Percentiles rank a stretch among this genome's conserved stretches.
Conservation (phyloP, 202 grass and related monocot genomes). For the Carex arenaria region DNA sequence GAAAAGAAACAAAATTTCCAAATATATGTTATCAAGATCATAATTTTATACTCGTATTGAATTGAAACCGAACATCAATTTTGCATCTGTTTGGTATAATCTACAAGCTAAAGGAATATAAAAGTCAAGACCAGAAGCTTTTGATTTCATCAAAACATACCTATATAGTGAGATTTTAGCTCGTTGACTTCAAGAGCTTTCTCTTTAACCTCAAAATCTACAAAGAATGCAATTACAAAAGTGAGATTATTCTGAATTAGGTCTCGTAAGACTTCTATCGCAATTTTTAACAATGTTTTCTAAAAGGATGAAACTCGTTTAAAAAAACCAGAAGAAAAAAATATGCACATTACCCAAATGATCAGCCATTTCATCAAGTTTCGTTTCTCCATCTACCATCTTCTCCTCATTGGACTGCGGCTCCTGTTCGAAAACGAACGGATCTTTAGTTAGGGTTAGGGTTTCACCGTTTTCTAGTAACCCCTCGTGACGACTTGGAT, state of each 20-base stretch:
- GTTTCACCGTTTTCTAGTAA: slow-evolving; percentile 11
- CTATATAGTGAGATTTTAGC: not conserved
- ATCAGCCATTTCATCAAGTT: not conserved
- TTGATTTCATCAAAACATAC: not conserved
- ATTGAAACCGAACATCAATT: not conserved
- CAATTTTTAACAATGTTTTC: not conserved
- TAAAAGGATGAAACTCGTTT: not conserved
- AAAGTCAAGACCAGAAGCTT: not conserved
- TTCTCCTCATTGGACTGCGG: not conserved
- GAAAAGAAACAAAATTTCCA: not conserved
- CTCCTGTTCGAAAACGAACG: not conserved
- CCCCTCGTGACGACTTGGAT: slow-evolving; percentile 35
- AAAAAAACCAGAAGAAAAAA: not conserved
- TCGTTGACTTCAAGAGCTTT: slow-evolving; percentile 8
- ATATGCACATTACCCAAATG: not conserved
- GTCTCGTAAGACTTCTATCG: not conserved
- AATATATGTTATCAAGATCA: not conserved
- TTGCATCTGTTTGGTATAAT: not conserved
- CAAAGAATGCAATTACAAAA: not conserved
- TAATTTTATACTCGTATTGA: not conserved
- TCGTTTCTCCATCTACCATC: slow-evolving; percentile 5
- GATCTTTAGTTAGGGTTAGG: slow-evolving; percentile 1
- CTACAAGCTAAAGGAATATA: not conserved
- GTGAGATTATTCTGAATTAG: not conserved
- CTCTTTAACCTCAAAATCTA: slow-evolving; percentile 8